phyloP scores from a whole-genome alignment of 306 rosid genomes.

The Prinsepia uniflora region DNA sequence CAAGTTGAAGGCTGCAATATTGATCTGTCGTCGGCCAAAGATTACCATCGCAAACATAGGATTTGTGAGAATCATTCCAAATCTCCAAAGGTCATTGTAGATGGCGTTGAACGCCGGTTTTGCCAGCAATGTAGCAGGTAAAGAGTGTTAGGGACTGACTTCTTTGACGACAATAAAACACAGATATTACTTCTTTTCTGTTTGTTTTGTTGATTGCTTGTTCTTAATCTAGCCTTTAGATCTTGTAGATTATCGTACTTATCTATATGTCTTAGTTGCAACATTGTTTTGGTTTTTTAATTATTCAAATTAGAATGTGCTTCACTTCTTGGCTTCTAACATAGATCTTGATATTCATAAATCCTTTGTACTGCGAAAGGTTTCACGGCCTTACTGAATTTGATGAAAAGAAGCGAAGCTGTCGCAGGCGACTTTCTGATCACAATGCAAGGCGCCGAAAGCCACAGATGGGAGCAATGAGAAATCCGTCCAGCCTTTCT shows the following conservation, averaged over 20 bases:
- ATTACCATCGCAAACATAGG: slow-evolving; percentile 85
- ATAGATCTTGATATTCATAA: slow-evolving; percentile 17
- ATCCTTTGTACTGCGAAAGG: slow-evolving; percentile 48
- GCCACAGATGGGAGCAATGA: slow-evolving; percentile 54
- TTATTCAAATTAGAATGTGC: slow-evolving; percentile 12
- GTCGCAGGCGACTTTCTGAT: slow-evolving; percentile 89
- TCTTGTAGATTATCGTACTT: background rate
- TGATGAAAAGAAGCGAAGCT: slow-evolving; percentile 89
- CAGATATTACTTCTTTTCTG: slow-evolving; percentile 11
- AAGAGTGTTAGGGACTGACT: slow-evolving; percentile 18
- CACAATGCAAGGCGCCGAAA: slow-evolving; percentile 99
- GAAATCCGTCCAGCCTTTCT: slow-evolving; percentile 48
- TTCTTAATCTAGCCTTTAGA: background rate
- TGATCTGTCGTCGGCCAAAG: slow-evolving; percentile 73
- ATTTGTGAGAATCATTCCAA: slow-evolving; percentile 84
- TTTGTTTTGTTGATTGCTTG: background rate
- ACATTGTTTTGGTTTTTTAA: background rate
- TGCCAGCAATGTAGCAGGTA: slow-evolving; percentile 99
- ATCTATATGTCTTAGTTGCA: background rate
- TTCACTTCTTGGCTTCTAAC: slow-evolving; percentile 18
- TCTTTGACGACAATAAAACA: slow-evolving; percentile 2
- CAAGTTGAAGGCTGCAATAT: slow-evolving; percentile 91
- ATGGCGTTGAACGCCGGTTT: slow-evolving; percentile 72
- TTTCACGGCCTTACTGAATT: slow-evolving; percentile 81
- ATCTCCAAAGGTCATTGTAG: slow-evolving; percentile 67